phyloP scores from a whole-genome alignment of 2,329 filamentous ascomycete species.

The Colletotrichum tamarilloi region DNA sequence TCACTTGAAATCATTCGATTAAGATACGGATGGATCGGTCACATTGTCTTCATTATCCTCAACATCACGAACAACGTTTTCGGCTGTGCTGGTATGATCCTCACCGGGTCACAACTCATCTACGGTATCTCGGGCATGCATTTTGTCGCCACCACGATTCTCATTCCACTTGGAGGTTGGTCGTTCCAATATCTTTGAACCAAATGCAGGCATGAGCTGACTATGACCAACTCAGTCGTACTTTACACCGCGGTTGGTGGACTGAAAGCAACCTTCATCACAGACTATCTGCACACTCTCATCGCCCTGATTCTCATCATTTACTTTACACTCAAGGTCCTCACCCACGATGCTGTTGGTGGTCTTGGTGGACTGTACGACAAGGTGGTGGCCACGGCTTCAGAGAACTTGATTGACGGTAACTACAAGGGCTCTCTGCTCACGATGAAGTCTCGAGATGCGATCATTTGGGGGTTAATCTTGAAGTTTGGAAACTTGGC shows the following conservation, averaged over 20 bases:
- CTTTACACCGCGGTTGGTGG: neutral
- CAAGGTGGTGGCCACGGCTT: neutral
- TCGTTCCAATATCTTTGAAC: too few relatives aligned
- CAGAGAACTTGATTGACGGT: conserved; percentile 4
- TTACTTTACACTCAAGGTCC: neutral
- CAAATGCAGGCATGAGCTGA: neutral
- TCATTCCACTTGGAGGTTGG: neutral
- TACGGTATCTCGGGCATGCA: neutral
- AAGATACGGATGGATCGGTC: neutral
- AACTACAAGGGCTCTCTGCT: conserved; percentile 12
- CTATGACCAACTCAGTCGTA: neutral
- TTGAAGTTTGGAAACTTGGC: neutral
- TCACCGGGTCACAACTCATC: neutral
- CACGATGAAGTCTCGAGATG: conserved; percentile 8
- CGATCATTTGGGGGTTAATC: conserved; percentile 3
- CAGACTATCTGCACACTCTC: neutral
- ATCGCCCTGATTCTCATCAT: neutral
- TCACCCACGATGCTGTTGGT: neutral
- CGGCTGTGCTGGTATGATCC: neutral
- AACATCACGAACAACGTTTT: neutral
- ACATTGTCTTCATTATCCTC: neutral
- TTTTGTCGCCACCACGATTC: neutral
- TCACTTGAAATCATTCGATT: neutral
- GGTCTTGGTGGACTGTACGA: neutral
- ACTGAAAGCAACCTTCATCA: neutral